phyloP scores from a whole-genome alignment of 331 rosid genomes.

The Quercus tomentella region DNA sequence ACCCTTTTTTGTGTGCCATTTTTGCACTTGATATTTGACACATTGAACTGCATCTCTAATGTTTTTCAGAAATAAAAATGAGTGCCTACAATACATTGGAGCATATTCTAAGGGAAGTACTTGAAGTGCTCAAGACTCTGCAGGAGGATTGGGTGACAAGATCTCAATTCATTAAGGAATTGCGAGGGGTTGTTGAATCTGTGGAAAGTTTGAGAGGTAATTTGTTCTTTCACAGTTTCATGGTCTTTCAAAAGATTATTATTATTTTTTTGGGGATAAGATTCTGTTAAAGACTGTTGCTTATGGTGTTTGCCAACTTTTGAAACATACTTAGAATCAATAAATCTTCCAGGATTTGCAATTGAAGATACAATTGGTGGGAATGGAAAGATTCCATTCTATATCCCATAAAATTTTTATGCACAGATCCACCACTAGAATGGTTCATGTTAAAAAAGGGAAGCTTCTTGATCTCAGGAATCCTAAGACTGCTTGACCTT shows the following conservation, averaged over 20 bases:
- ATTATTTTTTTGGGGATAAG: no score
- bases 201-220: conserved; percentile 74
- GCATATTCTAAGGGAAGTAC: conserved; percentile 41
- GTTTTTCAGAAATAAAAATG: conserved; percentile 39
- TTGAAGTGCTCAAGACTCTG: conserved; percentile 42
- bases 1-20: conserved; percentile 18
- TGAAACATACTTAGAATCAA: not conserved
- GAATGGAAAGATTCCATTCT: no score
- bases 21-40: conserved; percentile 2
- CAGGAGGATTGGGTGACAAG: conserved; percentile 54
- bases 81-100: conserved; percentile 34
- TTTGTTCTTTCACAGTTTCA: conserved; percentile 14
- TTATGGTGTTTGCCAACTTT: not conserved
- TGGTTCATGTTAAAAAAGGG: conserved; percentile 1
- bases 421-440: not conserved
- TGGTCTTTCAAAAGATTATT: not conserved
- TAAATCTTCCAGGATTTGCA: not conserved
- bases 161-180: conserved; percentile 36
- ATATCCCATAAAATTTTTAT: not conserved
- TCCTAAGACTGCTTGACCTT: not conserved
- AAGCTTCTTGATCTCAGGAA: conserved; percentile 2
- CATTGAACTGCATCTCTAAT: not conserved
- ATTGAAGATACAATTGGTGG: not conserved
- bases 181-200: conserved; percentile 40
- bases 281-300: not conserved